Conservation (phyloP, 768 basidiomycete genomes). For the Flagelloscypha sp. region DNA sequence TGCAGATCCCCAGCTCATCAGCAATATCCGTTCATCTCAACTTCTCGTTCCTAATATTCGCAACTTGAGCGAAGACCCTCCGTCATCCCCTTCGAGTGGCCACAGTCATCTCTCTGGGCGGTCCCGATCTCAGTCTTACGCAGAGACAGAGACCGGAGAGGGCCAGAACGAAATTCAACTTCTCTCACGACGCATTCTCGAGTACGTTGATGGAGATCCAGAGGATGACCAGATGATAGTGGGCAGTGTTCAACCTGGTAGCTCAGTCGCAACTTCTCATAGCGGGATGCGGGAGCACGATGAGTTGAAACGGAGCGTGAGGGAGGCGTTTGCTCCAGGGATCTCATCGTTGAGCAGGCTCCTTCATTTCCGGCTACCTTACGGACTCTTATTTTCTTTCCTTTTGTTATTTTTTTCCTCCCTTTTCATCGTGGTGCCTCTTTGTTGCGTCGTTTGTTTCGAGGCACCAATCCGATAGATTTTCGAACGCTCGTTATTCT, state of each 20-base stretch:
- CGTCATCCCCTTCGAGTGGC: slow-evolving; percentile 61
- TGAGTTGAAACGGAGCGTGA: slow-evolving; percentile 72
- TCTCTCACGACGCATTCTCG: slow-evolving; percentile 76
- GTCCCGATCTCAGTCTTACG: slow-evolving; percentile 58
- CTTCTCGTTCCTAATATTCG: slow-evolving; percentile 82
- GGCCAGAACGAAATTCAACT: slow-evolving; percentile 89
- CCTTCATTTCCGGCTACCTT: too few species aligned
- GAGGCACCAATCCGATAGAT: too few species aligned
- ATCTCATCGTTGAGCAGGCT: slow-evolving; percentile 48
- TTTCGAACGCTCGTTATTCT: too few species aligned
- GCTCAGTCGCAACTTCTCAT: slow-evolving; percentile 55
- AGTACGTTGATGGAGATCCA: slow-evolving; percentile 72
- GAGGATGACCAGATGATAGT: slow-evolving; percentile 49
- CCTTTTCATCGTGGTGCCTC: neutral
- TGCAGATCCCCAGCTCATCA: slow-evolving; percentile 79
- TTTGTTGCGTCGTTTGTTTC: too few species aligned
- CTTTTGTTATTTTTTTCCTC: slow-evolving; percentile 8
- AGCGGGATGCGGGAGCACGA: slow-evolving; percentile 57
- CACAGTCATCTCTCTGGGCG: slow-evolving; percentile 70
- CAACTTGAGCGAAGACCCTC: slow-evolving; percentile 65
- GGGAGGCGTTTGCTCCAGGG: slow-evolving; percentile 73
- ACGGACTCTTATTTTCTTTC: slow-evolving; percentile 11
- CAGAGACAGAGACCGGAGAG: slow-evolving; percentile 78
- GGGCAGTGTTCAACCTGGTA: slow-evolving; percentile 59
- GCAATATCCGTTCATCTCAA: slow-evolving; percentile 80